Base-by-base conservation (phyloP, 176 grass and related monocot species). In the Rhipidocladum racemiflorum region DNA sequence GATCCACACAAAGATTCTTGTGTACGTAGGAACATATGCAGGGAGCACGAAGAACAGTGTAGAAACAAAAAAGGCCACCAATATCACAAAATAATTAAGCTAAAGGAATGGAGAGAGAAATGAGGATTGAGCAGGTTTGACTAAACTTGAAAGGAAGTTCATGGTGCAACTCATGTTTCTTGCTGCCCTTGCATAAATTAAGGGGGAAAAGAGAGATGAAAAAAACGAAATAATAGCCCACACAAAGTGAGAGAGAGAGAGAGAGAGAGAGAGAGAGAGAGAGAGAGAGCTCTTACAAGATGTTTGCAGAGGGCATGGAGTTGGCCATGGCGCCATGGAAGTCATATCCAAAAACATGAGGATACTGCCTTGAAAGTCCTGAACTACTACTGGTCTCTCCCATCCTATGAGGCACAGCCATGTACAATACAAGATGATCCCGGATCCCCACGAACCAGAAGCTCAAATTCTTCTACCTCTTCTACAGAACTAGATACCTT, bases 381-480 rank as follows among this genome's bases (percentile, higher is more conserved):
- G 82, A 77, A 43, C 77, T 84, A 60, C 74, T 77, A 14, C 70
- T 89, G 3, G 87, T 80, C 67, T 89, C 91, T 72, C 81, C 84
- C 84, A 77, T 89, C 66, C 27, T 85, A 23, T 8, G 39, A 81
- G n/a, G 32, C 54, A 70, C 65, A 45, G 23, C 28, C 55, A 14
- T n/a, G n/a, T n/a, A n/a, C n/a, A n/a, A n/a, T n/a, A n/a, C 23
- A 18, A 32, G 38, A 50, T 7, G 45, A 34, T 72, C 45, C 56
- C 43, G 14, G 20, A 30, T 79, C 42, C 42, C 25, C 46, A 48
- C 43, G 42, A 48, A 71, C 11, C 59, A 44, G 34, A 78, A 54
- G 6, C 29, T 77, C 46, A 72, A 49, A 51, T n/a, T 36, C 20
- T 44, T 45, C 20, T 82, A 35, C n/a, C 53, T 69, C 78, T 68